Percentiles rank a stretch among this genome's conserved stretches.
Conservation (phyloP, 768 basidiomycete species). For the Tricholoma furcatifolium region DNA sequence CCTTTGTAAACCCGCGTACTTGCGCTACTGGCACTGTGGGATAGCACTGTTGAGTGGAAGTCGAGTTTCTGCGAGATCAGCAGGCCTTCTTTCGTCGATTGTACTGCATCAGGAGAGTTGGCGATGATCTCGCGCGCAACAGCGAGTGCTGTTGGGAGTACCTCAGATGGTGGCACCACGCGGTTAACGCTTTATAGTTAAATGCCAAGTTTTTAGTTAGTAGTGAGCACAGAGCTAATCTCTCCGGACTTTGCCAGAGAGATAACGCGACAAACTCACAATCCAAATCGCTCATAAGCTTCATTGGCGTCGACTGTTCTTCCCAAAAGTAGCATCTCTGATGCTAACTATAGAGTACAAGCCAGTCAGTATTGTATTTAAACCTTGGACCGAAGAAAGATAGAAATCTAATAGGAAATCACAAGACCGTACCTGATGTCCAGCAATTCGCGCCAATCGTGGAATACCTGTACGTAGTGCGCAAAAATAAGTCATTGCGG, state of each 20-base stretch:
- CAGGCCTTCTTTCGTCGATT: conserved; percentile 71
- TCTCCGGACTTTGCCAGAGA: not conserved
- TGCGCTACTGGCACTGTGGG: conserved; percentile 44
- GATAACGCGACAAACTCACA: conserved; percentile 47
- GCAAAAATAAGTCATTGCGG: conserved; percentile 1
- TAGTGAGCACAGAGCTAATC: no score
- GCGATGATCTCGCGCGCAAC: conserved; percentile 56
- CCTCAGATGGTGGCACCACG: conserved; percentile 55
- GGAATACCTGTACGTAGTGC: conserved; percentile 53
- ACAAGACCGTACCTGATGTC: conserved; percentile 60
- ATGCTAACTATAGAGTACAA: conserved; percentile 49
- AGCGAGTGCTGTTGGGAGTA: conserved; percentile 60
- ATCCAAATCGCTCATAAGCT: conserved; percentile 69
- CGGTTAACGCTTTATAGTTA: conserved; percentile 58
- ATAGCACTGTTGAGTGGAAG: conserved; percentile 47
- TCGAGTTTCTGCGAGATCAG: conserved; percentile 52
- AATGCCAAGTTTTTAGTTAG: not conserved
- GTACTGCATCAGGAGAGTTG: conserved; percentile 81
- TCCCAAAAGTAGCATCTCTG: conserved; percentile 77
- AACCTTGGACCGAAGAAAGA: conserved; percentile 4
- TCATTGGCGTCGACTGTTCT: conserved; percentile 64
- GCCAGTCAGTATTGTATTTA: not conserved
- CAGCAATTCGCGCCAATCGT: conserved; percentile 58
- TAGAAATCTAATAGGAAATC: not conserved
- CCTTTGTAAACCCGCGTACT: conserved; percentile 57